phyloP scores from a whole-genome alignment of 179 eudicot species.

The Amaranthus tricolor region DNA sequence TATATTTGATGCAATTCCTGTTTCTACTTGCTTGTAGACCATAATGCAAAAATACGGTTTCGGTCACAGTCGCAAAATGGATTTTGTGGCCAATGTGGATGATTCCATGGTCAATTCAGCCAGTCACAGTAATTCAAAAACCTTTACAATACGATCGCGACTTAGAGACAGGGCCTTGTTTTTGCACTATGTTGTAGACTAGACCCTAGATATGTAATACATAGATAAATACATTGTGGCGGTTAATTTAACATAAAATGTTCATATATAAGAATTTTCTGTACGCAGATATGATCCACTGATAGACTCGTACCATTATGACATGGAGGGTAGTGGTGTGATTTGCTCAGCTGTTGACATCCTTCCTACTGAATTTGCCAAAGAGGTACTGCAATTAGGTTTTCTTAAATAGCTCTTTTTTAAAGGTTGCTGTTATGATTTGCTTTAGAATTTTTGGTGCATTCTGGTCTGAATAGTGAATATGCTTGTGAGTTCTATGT shows the following conservation, averaged over 20 bases:
- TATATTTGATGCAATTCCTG: background rate
- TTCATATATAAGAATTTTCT: conserved; percentile 1
- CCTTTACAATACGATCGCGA: too few relatives aligned
- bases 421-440: background rate
- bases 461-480: background rate
- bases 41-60: too few relatives aligned
- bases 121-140: too few relatives aligned
- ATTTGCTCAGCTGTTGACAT: conserved; percentile 90
- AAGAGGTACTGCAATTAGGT: conserved; percentile 55
- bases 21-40: too few relatives aligned
- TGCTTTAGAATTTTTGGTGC: conserved; percentile 1
- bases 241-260: background rate
- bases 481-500: background rate
- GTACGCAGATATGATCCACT: conserved; percentile 69
- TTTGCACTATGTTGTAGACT: background rate
- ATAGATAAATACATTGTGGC: background rate
- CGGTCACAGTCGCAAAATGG: too few relatives aligned
- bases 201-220: background rate
- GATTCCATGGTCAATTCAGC: too few relatives aligned
- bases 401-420: background rate
- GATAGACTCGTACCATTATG: conserved; percentile 60
- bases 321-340: conserved; percentile 81
- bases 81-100: too few relatives aligned
- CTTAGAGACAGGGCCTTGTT: too few relatives aligned
- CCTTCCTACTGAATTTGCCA: conserved; percentile 97